Conservation (phyloP, 495 filamentous ascomycete species). For the Staphylotrichum longicolle region DNA sequence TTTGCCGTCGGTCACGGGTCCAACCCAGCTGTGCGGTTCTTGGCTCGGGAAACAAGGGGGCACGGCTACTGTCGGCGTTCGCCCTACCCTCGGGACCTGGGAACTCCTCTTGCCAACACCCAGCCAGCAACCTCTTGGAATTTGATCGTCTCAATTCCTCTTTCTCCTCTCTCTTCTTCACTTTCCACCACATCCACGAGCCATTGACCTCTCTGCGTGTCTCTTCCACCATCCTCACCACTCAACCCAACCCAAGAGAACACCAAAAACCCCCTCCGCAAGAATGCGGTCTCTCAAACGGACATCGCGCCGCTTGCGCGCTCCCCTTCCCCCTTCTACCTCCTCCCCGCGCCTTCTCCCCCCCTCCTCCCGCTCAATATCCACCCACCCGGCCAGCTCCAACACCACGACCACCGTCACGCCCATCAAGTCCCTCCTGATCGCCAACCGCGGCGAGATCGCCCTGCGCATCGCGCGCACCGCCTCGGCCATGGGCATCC, state of each 20-base stretch:
- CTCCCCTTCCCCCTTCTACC: slow-evolving; percentile 15
- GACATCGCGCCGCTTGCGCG: slow-evolving; percentile 29
- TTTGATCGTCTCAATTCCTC: background rate
- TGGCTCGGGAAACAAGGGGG: background rate
- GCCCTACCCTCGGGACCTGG: background rate
- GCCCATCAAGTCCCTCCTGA: slow-evolving; percentile 80
- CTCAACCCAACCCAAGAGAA: background rate
- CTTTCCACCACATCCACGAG: background rate
- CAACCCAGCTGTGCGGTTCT: background rate
- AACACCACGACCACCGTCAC: slow-evolving; percentile 32
- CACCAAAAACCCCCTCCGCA: slow-evolving; percentile 14
- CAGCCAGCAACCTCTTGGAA: background rate
- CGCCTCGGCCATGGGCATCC: slow-evolving; percentile 82
- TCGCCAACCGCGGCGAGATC: slow-evolving; percentile 97
- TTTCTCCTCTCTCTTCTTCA: background rate
- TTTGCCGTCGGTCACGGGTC: slow-evolving; percentile 11
- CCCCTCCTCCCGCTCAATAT: slow-evolving; percentile 14
- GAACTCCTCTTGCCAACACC: background rate
- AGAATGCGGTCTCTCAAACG: slow-evolving; percentile 40
- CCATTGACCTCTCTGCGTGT: slow-evolving; percentile 5
- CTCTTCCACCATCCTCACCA: background rate
- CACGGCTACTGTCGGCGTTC: slow-evolving; percentile 29
- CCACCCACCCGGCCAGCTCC: slow-evolving; percentile 32
- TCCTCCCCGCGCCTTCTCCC: slow-evolving; percentile 11
- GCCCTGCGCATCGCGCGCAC: slow-evolving; percentile 89